Base-by-base conservation (phyloP, 2,329 filamentous ascomycete genomes). In the Cladosporium oxysporum region DNA sequence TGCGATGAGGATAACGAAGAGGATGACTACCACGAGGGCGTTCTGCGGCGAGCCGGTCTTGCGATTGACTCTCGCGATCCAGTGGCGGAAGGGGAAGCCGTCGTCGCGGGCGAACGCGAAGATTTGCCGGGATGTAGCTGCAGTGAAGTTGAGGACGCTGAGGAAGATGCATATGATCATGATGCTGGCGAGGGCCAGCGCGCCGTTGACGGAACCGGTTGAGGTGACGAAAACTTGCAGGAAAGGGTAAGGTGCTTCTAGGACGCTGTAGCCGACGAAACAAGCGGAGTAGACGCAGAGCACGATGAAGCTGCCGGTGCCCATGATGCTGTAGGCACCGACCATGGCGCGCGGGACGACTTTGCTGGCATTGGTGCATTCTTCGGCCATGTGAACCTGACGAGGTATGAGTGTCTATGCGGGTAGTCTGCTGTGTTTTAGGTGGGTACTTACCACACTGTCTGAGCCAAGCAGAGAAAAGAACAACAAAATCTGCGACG, bases 91-190 rank as follows among this genome's bases (percentile, higher is more conserved):
- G 6, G 72, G 72, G 0, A 71, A 59, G 53, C 72, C 71, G 71
- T 66, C 73, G 71, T 74, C 72, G n/a, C 71, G 68, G 7, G 80
- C 79, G 65, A 82, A 82, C 0, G 79, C 80, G 65, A 74, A 82
- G 1, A 77, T 70, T 74, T 81, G 68, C 82, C 83, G 81, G 83
- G 74, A 84, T 5, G 63, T 65, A 4, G 63, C 50, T 5, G 55
- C 63, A 5, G 31, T 57, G 59, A 70, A 69, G 29, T 67, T 68
- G 11, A 68, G 70, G 18, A 66, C 68, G 49, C 66, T 68, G 28
- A 66, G 65, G 26, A 72, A 65, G 18, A 71, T 69, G 55, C 71
- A 68, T 47, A 72, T 65, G 37, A 74, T 67, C 62, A 73, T 69
- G 49, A 71, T 69, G 18, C 68, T 69, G 35, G 68, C 66, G n/a